Evolutionary conservation across 305 asterid genomes (phyloP), one percentile per base, ranked within the genome.

Genomic region (Ajuga reptans): DNA sequence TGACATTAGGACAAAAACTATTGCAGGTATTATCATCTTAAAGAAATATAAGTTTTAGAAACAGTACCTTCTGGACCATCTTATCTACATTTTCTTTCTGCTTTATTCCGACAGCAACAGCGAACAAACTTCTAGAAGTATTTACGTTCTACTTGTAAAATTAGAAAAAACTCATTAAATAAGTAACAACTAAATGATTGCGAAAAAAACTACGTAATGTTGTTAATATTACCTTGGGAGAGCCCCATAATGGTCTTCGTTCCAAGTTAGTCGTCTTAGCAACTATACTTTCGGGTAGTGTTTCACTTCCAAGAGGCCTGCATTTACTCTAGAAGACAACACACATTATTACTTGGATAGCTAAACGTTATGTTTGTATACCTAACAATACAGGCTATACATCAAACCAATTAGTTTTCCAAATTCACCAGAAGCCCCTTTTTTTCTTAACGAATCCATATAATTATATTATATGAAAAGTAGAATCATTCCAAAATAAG

Each of bases 171-270:
- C 2, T 1, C 45, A 9, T 2, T 39, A 8, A 9, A 39, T 39
- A 1, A 6, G 42, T 36, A 27, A 27, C 3, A 27, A 3, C 31
- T 27, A 27, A 27, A 27, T 27, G 3, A 27, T 27, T 27, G 9
- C 1, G 9, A 3, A 34, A 36, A 36, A 9, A 8, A 5, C 1
- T 5, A 36, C n/a, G n/a, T n/a, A n/a, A n/a, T n/a, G n/a, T 21
- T 21, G 27, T 21, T 21, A 21, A 7, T 7, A 27, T 12, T 34
- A 90, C 97, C 96, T 86, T 69, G 11, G 95, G 91, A 33, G 29
- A 75, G 58, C 97, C 97, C 96, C 97, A 91, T 42, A 88, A 72
- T 0, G 97, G 96, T 6, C 95, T 83, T 70, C 66, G 81, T 72
- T 88, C 96, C 76, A 91, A 76, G 81, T 91, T 85, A 29, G 97